Base-by-base conservation (phyloP, 225 moss, liverwort and hornwort species). In the Anthoceros angustus region DNA sequence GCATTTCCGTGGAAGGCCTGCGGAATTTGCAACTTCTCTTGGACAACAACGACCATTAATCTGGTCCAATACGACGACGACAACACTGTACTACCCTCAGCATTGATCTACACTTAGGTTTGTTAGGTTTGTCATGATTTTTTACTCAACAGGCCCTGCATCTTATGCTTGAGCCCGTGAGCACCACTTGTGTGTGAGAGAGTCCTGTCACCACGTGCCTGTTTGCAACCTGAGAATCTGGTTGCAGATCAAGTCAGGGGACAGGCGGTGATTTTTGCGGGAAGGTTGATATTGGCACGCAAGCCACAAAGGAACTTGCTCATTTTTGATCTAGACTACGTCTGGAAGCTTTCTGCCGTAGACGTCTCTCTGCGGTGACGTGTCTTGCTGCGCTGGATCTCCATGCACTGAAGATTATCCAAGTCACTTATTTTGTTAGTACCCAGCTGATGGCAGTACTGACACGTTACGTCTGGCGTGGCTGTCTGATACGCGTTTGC, bases 181-280 rank as follows among this genome's bases (percentile, higher is more conserved):
- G 55, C 6, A 46, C 45, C 23, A 55, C 55, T 15, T 55, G 55
- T 55, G 55, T 18, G 55, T 55, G 55, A 32, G 55, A 55, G 55
- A 7, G 7, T 55, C n/a, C 23, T 55, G 55, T 23, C 45, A 11
- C 16, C 45, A 16, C 45, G n/a, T 55, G 55, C 55, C 55, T 20
- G 55, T 55, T 8, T 20, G 23, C 55, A 55, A 55, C 55, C 23
- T 55, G 55, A 55, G 7, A 55, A 7, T 20, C n/a, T 15, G 55
- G 12, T 55, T 20, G 12, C 55, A 55, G 55, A 23, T 55, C 55
- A 20, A 55, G 55, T 55, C 23, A 23, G 23, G 55, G 55, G 18
- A 23, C 55, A 55, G 55, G 55, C 12, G n/a, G 18, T 55, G 55
- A 55, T 55, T 55, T 55, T 55, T 55, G 55, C 55, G 55, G 55